phyloP scores from a whole-genome alignment of 805 yeast species.

The Saturnispora diversa region DNA sequence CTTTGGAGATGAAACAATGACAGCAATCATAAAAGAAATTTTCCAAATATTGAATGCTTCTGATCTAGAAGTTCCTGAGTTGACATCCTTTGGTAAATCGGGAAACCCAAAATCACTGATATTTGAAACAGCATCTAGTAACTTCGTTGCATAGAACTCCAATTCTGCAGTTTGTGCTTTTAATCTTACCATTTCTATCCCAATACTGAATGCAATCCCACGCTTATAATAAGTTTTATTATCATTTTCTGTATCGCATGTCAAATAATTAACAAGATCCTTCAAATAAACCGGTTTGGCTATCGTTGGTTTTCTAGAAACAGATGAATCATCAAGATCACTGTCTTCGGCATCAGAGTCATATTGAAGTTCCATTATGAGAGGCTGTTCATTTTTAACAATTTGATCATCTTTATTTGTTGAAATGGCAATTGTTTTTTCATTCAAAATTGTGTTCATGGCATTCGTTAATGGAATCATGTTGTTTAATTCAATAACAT shows the following conservation, averaged over 20 bases:
- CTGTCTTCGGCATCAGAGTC: conserved; percentile 35
- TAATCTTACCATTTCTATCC: conserved; percentile 55
- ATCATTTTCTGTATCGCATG: conserved; percentile 36
- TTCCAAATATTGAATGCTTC: conserved; percentile 54
- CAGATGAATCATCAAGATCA: conserved; percentile 41
- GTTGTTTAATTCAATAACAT: too few species aligned
- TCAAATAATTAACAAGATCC: conserved; percentile 55
- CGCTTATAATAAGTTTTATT: conserved; percentile 42
- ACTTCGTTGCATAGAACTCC: conserved; percentile 44
- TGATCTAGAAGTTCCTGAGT: conserved; percentile 35
- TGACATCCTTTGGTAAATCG: background rate
- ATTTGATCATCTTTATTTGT: conserved; percentile 9
- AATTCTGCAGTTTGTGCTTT: conserved; percentile 63
- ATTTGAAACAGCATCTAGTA: conserved; percentile 45
- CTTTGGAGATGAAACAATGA: conserved; percentile 43
- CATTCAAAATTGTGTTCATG: conserved; percentile 2
- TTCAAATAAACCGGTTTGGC: conserved; percentile 60
- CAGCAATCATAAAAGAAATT: conserved; percentile 56
- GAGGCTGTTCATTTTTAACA: conserved; percentile 5
- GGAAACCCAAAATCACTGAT: conserved; percentile 36
- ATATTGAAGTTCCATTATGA: conserved; percentile 13
- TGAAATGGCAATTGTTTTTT: background rate
- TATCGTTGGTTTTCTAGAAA: conserved; percentile 30
- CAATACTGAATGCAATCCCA: conserved; percentile 40
- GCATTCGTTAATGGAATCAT: too few species aligned